phyloP scores from a whole-genome alignment of 495 filamentous ascomycete genomes.

The Talaromyces trachyspermus region DNA sequence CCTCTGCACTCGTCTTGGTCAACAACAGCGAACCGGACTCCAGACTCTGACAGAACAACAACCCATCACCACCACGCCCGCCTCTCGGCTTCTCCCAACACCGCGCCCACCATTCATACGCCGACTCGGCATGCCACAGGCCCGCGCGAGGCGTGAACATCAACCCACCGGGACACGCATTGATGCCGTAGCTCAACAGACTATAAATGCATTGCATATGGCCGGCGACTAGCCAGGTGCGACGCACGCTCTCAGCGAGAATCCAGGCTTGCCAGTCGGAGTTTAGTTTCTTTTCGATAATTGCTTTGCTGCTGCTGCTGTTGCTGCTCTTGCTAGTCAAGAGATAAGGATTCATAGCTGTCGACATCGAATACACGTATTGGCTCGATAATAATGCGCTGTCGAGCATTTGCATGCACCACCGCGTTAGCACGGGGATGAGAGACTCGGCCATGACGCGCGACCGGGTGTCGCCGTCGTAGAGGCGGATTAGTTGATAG shows the following conservation, averaged over 20 bases:
- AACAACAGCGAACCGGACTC: not conserved
- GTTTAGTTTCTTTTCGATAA: not conserved
- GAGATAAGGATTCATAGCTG: not conserved
- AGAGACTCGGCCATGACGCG: conserved; percentile 39
- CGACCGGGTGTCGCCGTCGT: conserved; percentile 48
- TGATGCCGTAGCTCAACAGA: not conserved
- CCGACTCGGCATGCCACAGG: conserved; percentile 5
- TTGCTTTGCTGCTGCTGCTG: not conserved
- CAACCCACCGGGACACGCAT: conserved; percentile 1
- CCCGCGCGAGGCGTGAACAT: conserved; percentile 7
- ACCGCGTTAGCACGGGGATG: conserved; percentile 27
- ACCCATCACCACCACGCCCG: too few relatives aligned
- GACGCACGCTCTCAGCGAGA: conserved; percentile 6
- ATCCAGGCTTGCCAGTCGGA: conserved; percentile 8
- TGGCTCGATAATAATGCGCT: conserved; percentile 7
- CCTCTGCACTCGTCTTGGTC: not conserved
- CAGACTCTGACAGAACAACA: conserved; percentile 4
- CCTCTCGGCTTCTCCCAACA: conserved; percentile 4
- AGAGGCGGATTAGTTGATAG: conserved; percentile 44
- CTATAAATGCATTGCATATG: conserved; percentile 9
- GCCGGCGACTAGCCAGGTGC: conserved; percentile 7
- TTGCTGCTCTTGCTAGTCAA: too few relatives aligned
- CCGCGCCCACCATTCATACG: conserved; percentile 5
- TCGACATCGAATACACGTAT: not conserved
- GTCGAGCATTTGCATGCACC: conserved; percentile 6